Evolutionary conservation across 352 stramenopile species (phyloP), one percentile per base, ranked within the genome.

Genomic region (Stephanocyclus meneghinianus): DNA sequence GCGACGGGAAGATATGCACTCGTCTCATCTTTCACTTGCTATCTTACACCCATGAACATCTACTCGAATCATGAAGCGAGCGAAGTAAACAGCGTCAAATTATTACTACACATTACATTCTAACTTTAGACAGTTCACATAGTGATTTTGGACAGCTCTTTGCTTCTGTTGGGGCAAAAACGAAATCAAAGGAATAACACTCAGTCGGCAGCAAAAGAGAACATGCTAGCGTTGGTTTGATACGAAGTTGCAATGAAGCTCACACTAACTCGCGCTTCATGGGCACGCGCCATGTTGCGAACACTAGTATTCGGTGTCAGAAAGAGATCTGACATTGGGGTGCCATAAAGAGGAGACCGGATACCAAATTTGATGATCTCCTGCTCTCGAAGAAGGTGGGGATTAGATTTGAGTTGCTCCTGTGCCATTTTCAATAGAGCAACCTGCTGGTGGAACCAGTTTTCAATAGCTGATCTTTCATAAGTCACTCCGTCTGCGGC

Each of bases 401-500:
- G 71, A 51, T 79, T 79, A 11, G 15, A 44, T 40, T 50, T 59
- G 13, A 79, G 63, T 6, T 57, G 45, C 13, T 74, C 63, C 42
- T 67, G 50, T 16, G 71, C 61, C 26, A 53, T 65, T 60, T 61
- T 56, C 29, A 79, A 63, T 26, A 42, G 29, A 15, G 55, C 40
- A n/a, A 79, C 62, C 13, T 74, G 77, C 13, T 47, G 60, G 4
- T 50, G 15, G 29, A 85, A 82, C 79, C 79, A 86, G 15, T 67
- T 69, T 45, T 75, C 62, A 35, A 87, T 87, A 26, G 71, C 67
- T 13, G 35, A 55, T 11, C 71, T 26, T 60, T 83, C 74, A 53
- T 84, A 87, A 1, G 75, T 87, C 8, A 79, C 59, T 53, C 76
- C 80, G 48, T 87, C 80, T 21, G 59, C n/a, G 9, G 80, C 76